Base-by-base conservation (phyloP, 176 grass and related monocot species). In the Ensete glaucum region DNA sequence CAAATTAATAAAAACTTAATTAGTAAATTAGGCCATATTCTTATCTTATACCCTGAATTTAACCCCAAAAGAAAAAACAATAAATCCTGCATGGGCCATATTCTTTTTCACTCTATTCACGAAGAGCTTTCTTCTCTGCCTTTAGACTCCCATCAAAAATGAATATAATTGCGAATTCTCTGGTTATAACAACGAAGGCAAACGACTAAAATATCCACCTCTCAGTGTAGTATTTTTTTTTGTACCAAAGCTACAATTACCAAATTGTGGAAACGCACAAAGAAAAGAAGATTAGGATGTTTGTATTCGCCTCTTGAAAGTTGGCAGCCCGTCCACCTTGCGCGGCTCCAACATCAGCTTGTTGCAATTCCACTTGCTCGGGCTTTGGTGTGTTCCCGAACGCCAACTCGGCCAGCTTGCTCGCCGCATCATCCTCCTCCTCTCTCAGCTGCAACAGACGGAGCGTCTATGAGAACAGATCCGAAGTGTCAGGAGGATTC, bases 401-500 rank as follows among this genome's bases (percentile, higher is more conserved):
- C 69, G 78, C 67, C 78, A 73, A 52, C 55, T 62, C 69, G 5
- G 55, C 69, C 15, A 73, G 43, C 69, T 73, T 80, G 78, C 78
- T 80, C 21, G 78, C 73, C 13, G 78, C 78, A 15, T 80, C 78
- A 49, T 80, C 78, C 53, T 80, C 78, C 56, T 80, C 78, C 68
- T 80, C 78, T 8, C 49, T 80, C 48, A 80, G 78, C 78, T 80
- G 78, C 78, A 80, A 70, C 69, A 80, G 60, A 9, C 69, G 48
- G 13, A 71, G 21, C 19, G 71, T 80, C 25, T 73, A 58, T 22
- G 78, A 80, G 19, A 71, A 80, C 11, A 80, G 57, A 53, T 73
- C 69, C 56, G 56, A 72, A 14, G 69, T 73, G 15, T 49, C 57
- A 9, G 59, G 43, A 13, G 53, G 17, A 64, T 80, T 63, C 57